Evolutionary conservation across 2,329 filamentous ascomycete genomes (phyloP).

Genomic region (Paramyrothecium sp.): DNA sequence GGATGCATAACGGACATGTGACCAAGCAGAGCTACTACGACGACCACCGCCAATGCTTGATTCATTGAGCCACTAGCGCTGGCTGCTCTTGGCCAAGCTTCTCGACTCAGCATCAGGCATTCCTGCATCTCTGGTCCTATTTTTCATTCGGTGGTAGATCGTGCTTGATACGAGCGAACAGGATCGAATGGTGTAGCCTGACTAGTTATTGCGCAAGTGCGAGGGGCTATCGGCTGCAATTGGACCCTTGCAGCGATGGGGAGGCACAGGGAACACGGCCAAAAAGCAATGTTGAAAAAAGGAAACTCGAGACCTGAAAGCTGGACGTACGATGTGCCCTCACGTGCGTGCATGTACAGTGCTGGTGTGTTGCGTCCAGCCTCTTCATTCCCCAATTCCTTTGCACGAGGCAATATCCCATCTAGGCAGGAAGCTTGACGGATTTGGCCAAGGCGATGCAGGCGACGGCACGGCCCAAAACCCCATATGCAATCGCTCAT

Average conservation of each 20-base stretch:
- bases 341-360: no score
- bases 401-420: not conserved
- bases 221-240: no score
- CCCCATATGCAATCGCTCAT: not conserved
- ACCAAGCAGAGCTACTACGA: not conserved
- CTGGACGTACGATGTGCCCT: not conserved
- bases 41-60: not conserved
- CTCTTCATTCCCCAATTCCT: not conserved
- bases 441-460: not conserved
- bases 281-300: not conserved
- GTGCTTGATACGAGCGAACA: not conserved
- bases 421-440: not conserved
- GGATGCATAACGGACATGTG: not conserved
- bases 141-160: not conserved
- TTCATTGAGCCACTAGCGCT: not conserved
- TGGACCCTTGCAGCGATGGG: not conserved
- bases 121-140: not conserved
- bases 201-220: not conserved
- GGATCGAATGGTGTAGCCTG: not conserved
- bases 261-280: not conserved
- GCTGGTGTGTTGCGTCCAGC: no score
- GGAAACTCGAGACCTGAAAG: not conserved
- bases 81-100: not conserved
- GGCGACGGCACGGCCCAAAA: not conserved
- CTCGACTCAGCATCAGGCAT: not conserved